Evolutionary conservation across 2,329 filamentous ascomycete genomes (phyloP).

Genomic region (Neurospora crassa): DNA sequence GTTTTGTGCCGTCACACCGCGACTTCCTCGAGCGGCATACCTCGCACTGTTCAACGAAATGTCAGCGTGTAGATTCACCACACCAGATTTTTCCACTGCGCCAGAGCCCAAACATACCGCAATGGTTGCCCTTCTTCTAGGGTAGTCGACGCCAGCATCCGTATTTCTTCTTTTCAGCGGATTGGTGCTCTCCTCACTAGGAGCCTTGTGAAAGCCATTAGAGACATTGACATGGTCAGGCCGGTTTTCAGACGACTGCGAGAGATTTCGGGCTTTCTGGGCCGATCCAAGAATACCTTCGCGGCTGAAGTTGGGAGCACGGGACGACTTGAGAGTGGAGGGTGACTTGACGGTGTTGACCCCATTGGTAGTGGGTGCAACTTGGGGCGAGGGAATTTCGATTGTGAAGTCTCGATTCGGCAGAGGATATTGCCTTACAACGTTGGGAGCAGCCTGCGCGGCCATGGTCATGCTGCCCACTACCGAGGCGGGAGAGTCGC

Average conservation of each 20-base stretch:
- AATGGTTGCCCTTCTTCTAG: conserved; percentile 54
- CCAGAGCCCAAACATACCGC: conserved; percentile 39
- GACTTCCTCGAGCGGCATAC: conserved; percentile 75
- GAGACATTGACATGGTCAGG: conserved; percentile 29
- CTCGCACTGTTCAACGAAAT: conserved; percentile 50
- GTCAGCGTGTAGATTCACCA: conserved; percentile 7
- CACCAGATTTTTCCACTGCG: conserved; percentile 1
- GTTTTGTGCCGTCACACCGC: conserved; percentile 67
- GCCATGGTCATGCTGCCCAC: conserved; percentile 25
- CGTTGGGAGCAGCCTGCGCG: conserved; percentile 23
- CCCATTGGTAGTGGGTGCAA: conserved; percentile 31
- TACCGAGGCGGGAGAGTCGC: conserved; percentile 39
- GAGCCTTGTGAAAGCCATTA: conserved; percentile 35
- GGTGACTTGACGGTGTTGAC: conserved; percentile 40
- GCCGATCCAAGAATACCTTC: conserved; percentile 44
- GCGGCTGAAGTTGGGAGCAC: conserved; percentile 41
- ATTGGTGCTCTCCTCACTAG: conserved; percentile 45
- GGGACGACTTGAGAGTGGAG: conserved; percentile 35
- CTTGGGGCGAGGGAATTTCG: conserved; percentile 37
- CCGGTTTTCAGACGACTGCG: conserved; percentile 42
- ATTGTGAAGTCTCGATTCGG: conserved; percentile 40
- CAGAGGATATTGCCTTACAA: conserved; percentile 33
- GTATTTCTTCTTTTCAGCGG: conserved; percentile 54
- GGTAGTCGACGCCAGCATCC: conserved; percentile 53
- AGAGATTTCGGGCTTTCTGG: conserved; percentile 44